Evolutionary conservation across 805 yeast species (phyloP).

Genomic region (Yarrowia sp.): DNA sequence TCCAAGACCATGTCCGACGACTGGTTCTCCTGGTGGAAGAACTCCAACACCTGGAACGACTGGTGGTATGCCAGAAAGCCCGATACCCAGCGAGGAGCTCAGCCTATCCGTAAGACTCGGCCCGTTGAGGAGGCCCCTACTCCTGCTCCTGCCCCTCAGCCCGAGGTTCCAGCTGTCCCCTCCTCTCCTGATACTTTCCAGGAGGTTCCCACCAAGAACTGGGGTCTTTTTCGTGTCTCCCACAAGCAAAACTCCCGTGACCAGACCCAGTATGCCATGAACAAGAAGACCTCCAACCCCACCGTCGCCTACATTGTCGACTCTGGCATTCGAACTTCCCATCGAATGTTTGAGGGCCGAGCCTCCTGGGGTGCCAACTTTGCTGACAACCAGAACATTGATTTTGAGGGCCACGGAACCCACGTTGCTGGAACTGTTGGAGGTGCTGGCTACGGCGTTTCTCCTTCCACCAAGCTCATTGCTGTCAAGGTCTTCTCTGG

Average conservation of each 20-base stretch:
- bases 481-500: slow-evolving; percentile 57
- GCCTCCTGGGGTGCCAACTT: slow-evolving; percentile 55
- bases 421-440: slow-evolving; percentile 62
- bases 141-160: not conserved
- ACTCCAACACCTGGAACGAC: not conserved
- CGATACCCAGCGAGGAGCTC: not conserved
- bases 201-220: not conserved
- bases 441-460: slow-evolving; percentile 51
- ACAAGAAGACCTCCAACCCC: not conserved
- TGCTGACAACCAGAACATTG: slow-evolving; percentile 42
- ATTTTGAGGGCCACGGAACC: slow-evolving; percentile 57
- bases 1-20: not conserved
- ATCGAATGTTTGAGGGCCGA: slow-evolving; percentile 54
- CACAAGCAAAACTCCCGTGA: not conserved
- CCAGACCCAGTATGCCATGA: not conserved
- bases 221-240: slow-evolving; percentile 1
- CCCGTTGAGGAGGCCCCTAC: not conserved
- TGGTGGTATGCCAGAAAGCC: not conserved
- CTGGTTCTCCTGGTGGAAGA: not conserved
- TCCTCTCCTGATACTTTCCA: not conserved
- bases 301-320: slow-evolving; percentile 50
- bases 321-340: slow-evolving; percentile 51
- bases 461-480: slow-evolving; percentile 48
- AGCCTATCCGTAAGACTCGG: not conserved
- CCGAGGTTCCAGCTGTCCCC: not conserved